These are phyloP conservation scores for Ogataea trehalophila DNA, from an alignment of 805 yeast genomes.

Conservation along the genomic window DNA sequence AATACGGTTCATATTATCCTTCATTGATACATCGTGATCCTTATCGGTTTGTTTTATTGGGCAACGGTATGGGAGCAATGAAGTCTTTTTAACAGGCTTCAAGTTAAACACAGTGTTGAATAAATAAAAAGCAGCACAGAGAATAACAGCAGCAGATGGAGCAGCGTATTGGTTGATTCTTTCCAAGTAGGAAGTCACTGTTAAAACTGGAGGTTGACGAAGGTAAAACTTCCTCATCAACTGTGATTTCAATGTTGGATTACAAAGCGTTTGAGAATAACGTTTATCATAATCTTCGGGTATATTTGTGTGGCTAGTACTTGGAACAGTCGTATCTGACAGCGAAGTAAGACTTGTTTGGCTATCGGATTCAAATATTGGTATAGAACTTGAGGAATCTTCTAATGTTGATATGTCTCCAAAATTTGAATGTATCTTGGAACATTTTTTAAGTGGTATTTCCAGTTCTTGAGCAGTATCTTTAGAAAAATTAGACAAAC, in stretches of 20 bases:
- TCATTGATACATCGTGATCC: neutral
- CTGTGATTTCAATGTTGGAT: slow-evolving; percentile 3
- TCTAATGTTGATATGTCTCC: slow-evolving; percentile 10
- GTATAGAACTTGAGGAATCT: neutral
- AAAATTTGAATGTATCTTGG: slow-evolving; percentile 27
- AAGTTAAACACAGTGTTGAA: slow-evolving; percentile 28
- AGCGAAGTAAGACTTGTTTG: neutral
- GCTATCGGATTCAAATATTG: neutral
- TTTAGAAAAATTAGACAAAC: neutral
- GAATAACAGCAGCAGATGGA: slow-evolving; percentile 28
- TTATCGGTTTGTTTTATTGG: neutral
- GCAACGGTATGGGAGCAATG: slow-evolving; percentile 7
- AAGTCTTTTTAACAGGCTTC: slow-evolving; percentile 12
- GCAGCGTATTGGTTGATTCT: slow-evolving; percentile 27
- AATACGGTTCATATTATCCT: neutral
- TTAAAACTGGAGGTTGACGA: slow-evolving; percentile 27
- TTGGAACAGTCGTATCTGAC: neutral
- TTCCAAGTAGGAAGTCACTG: slow-evolving; percentile 25
- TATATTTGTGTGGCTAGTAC: neutral
- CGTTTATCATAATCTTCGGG: neutral
- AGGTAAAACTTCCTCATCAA: slow-evolving; percentile 28
- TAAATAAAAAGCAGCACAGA: slow-evolving; percentile 29
- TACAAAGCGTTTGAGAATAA: neutral
- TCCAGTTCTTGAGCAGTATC: slow-evolving; percentile 18
- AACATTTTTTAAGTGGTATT: slow-evolving; percentile 22